phyloP scores from a whole-genome alignment of 1,284 basidiomycete genomes.

The Retiboletus flavoniger region DNA sequence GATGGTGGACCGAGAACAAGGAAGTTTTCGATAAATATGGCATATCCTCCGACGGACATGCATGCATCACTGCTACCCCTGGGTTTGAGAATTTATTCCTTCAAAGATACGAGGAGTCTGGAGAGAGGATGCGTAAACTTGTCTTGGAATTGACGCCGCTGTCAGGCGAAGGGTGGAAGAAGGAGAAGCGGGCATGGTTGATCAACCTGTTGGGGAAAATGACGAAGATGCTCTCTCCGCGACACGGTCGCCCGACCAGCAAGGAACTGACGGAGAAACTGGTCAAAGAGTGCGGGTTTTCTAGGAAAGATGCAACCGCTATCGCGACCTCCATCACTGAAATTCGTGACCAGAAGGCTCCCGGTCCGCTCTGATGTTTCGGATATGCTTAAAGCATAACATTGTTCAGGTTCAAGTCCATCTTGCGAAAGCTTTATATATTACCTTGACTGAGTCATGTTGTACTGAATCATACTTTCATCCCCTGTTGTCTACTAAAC shows the following conservation, averaged over 20 bases:
- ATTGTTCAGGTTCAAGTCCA: neutral
- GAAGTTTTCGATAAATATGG: slow-evolving; percentile 18
- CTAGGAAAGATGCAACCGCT: slow-evolving; percentile 14
- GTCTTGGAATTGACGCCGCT: slow-evolving; percentile 9
- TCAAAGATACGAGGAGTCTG: slow-evolving; percentile 18
- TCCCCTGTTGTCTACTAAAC: too few relatives aligned
- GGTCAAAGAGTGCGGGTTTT: slow-evolving; percentile 19
- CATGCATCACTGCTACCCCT: slow-evolving; percentile 27
- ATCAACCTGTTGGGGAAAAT: slow-evolving; percentile 21
- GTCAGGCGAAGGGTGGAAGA: slow-evolving; percentile 18
- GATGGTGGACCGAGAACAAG: slow-evolving; percentile 27
- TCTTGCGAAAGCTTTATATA: neutral
- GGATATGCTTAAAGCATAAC: neutral
- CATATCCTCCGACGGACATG: slow-evolving; percentile 23
- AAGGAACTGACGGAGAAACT: slow-evolving; percentile 16
- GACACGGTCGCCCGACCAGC: slow-evolving; percentile 8
- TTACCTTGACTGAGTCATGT: neutral
- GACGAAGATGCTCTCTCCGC: slow-evolving; percentile 19
- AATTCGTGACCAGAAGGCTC: slow-evolving; percentile 7
- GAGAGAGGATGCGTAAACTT: slow-evolving; percentile 15
- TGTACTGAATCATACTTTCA: neutral
- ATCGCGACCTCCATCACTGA: slow-evolving; percentile 23
- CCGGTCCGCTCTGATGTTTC: neutral
- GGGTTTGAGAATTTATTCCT: slow-evolving; percentile 16
- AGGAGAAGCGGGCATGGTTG: slow-evolving; percentile 21